Conservation (phyloP, 306 rosid species). For the Inga oerstediana region DNA sequence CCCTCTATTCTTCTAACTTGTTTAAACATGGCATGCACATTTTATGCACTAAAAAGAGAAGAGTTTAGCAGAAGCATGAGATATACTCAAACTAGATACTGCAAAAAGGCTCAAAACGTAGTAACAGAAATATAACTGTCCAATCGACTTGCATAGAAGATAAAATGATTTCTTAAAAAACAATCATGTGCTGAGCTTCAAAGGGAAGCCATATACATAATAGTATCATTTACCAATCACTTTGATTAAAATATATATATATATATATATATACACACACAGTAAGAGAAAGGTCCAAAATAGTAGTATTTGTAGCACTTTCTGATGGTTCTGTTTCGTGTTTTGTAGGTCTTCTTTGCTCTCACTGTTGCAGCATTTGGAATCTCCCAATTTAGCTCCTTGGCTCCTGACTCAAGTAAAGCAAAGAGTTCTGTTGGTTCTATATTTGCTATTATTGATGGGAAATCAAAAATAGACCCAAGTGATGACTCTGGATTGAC, state of each 20-base stretch:
- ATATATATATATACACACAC: neutral
- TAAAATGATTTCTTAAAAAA: neutral
- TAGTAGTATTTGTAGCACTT: neutral
- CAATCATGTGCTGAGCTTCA: neutral
- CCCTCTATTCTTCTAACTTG: slow-evolving; percentile 5
- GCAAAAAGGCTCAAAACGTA: neutral
- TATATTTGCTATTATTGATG: slow-evolving; percentile 45
- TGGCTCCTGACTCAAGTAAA: slow-evolving; percentile 49
- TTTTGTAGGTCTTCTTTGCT: slow-evolving; percentile 58
- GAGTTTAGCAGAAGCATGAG: neutral
- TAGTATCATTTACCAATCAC: neutral
- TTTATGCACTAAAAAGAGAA: neutral
- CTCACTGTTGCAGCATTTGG: slow-evolving; percentile 44
- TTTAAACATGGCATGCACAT: neutral
- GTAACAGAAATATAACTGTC: neutral
- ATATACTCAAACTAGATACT: neutral
- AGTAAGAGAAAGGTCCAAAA: neutral
- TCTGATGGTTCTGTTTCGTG: neutral
- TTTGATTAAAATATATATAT: no score
- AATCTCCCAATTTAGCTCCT: slow-evolving; percentile 43
- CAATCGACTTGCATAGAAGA: neutral
- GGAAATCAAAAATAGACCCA: slow-evolving; percentile 43
- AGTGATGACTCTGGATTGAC: slow-evolving; percentile 44
- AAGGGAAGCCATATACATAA: neutral
- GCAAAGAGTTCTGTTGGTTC: slow-evolving; percentile 47